phyloP scores from a whole-genome alignment of 2,329 filamentous ascomycete species.

The Fusarium nisikadoi region DNA sequence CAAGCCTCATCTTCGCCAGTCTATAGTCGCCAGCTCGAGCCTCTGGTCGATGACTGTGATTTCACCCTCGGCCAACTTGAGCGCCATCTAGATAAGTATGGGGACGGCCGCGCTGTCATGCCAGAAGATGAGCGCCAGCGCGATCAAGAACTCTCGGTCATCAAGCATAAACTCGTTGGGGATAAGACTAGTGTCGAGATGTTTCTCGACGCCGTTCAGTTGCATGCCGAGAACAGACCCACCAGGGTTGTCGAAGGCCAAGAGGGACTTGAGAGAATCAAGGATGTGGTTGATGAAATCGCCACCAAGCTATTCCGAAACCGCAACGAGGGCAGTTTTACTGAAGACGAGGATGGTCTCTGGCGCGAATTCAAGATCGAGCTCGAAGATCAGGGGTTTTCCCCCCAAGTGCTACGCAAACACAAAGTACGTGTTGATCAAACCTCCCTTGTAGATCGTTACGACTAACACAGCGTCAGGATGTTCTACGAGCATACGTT shows the following conservation, averaged over 20 bases:
- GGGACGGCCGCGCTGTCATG: constrained; percentile 41
- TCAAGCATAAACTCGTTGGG: constrained; percentile 59
- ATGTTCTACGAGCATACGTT: constrained; percentile 69
- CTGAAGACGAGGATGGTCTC: constrained; percentile 61
- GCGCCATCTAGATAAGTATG: constrained; percentile 61
- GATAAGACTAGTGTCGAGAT: constrained; percentile 65
- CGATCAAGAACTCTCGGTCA: constrained; percentile 54
- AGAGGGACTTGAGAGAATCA: constrained; percentile 62
- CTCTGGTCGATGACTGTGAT: constrained; percentile 66
- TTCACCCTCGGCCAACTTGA: constrained; percentile 66
- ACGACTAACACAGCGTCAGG: constrained; percentile 52
- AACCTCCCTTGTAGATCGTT: constrained; percentile 11
- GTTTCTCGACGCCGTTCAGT: constrained; percentile 68
- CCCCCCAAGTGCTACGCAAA: constrained; percentile 62
- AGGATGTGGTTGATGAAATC: constrained; percentile 69
- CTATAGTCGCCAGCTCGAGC: constrained; percentile 61
- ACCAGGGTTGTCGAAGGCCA: constrained; percentile 49
- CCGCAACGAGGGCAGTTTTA: constrained; percentile 51
- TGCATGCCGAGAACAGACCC: constrained; percentile 56
- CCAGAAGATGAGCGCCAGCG: constrained; percentile 47
- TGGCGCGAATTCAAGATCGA: constrained; percentile 70
- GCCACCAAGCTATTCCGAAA: constrained; percentile 62
- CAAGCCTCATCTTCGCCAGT: constrained; percentile 50
- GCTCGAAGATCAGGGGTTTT: constrained; percentile 68
- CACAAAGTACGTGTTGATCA: constrained; percentile 62